These are phyloP conservation scores for Drosera spatulata DNA, from an alignment of 179 eudicot genomes.

Conservation along the genomic window DNA sequence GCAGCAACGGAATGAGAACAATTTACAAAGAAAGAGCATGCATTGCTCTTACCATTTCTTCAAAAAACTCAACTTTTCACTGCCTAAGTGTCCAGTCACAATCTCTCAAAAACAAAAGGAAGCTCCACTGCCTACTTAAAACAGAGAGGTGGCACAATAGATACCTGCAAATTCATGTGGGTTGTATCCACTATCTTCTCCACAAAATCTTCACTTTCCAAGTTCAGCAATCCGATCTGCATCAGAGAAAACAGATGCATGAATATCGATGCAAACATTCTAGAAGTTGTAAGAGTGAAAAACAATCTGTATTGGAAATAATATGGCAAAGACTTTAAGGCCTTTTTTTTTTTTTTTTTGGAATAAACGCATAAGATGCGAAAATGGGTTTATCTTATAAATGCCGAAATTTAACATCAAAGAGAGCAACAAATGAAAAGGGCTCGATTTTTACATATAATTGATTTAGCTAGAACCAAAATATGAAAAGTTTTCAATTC, in stretches of 20 bases:
- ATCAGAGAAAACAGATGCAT: background rate
- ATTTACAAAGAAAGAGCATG: background rate
- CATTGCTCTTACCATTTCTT: background rate
- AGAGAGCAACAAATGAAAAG: too few species aligned
- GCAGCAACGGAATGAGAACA: background rate
- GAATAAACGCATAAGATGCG: too few species aligned
- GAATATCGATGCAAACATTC: background rate
- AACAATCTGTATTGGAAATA: too few species aligned
- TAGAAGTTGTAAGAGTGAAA: background rate
- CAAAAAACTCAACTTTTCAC: background rate
- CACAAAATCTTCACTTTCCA: slow-evolving; percentile 85
- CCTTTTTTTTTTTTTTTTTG: too few species aligned
- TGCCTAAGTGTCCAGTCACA: background rate
- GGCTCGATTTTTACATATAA: too few species aligned
- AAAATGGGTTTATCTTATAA: too few species aligned
- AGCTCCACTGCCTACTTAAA: background rate
- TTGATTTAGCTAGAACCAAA: too few species aligned
- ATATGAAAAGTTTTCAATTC: too few species aligned
- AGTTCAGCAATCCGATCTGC: slow-evolving; percentile 81
- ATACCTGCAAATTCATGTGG: slow-evolving; percentile 63
- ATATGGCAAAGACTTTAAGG: too few species aligned
- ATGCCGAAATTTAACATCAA: too few species aligned
- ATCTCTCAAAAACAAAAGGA: background rate
- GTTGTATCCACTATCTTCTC: slow-evolving; percentile 44
- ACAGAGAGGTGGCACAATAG: background rate